phyloP scores from a whole-genome alignment of 768 basidiomycete genomes.

The Tylopilus balloui region DNA sequence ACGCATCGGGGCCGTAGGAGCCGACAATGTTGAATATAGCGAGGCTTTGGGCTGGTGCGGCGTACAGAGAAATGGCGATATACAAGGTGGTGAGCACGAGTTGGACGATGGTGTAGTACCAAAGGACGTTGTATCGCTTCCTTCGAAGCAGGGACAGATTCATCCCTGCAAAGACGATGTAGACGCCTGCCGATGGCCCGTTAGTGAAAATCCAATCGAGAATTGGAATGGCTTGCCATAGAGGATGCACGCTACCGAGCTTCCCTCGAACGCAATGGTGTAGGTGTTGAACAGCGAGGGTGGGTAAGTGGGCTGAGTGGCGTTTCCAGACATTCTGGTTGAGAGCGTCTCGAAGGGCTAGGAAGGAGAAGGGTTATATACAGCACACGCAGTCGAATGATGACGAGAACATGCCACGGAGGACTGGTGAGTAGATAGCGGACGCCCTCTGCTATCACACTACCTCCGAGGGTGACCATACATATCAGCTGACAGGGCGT shows the following conservation, averaged over 20 bases:
- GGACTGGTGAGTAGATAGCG: constrained; percentile 1
- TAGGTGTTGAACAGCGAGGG: constrained; percentile 12
- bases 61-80: constrained; percentile 17
- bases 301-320: constrained; percentile 8
- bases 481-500: background rate
- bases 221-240: constrained; percentile 7
- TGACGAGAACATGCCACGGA: constrained; percentile 4
- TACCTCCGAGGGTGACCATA: constrained; percentile 1
- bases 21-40: constrained; percentile 6
- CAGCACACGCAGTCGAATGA: background rate
- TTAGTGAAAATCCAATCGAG: background rate
- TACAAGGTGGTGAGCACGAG: constrained; percentile 19
- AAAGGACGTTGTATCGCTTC: constrained; percentile 17
- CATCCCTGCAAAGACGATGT: constrained; percentile 8
- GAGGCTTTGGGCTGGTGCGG: constrained; percentile 13
- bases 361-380: constrained; percentile 4
- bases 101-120: constrained; percentile 10
- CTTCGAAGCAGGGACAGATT: constrained; percentile 14
- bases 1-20: constrained; percentile 1
- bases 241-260: constrained; percentile 17
- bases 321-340: constrained; percentile 14
- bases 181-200: constrained; percentile 6
- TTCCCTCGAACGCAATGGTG: constrained; percentile 22
- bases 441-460: background rate
- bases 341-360: background rate